A percentile compares a stretch with the other conserved stretches of the same genome.
These are phyloP conservation scores for Teunomyces stri DNA, from an alignment of 805 yeast species.

Conservation along the genomic window DNA sequence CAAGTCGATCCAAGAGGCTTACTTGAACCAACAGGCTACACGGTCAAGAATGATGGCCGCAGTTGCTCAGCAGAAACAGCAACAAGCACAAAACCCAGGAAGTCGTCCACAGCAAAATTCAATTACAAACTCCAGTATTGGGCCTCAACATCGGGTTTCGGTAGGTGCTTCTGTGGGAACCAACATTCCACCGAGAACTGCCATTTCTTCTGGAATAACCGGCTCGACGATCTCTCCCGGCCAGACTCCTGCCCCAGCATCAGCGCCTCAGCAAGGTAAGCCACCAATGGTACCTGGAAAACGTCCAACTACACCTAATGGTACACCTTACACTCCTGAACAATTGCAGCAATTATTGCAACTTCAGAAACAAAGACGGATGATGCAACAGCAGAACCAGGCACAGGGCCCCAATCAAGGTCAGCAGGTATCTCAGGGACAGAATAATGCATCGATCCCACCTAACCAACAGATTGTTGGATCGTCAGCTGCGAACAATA, in stretches of 20 bases:
- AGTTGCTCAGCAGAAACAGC: constrained; percentile 27
- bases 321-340: constrained; percentile 57
- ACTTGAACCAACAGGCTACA: constrained; percentile 47
- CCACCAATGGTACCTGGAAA: constrained; percentile 10
- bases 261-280: constrained; percentile 9
- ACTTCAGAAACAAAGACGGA: constrained; percentile 48
- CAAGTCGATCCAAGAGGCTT: constrained; percentile 75
- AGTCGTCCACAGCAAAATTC: constrained; percentile 13
- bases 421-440: constrained; percentile 2
- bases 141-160: constrained; percentile 7
- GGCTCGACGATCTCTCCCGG: constrained; percentile 1
- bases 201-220: constrained; percentile 3
- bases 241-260: constrained; percentile 1
- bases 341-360: constrained; percentile 59
- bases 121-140: constrained; percentile 3
- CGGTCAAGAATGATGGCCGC: constrained; percentile 43
- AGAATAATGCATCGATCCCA: background rate
- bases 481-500: background rate
- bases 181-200: background rate
- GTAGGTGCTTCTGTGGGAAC: constrained; percentile 1
- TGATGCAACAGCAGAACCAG: constrained; percentile 45
- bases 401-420: constrained; percentile 1
- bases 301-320: constrained; percentile 50
- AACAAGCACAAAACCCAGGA: background rate
- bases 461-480: constrained; percentile 3